Evolutionary conservation across 2,329 filamentous ascomycete species (phyloP).

Genomic region (Pyricularia sp.): DNA sequence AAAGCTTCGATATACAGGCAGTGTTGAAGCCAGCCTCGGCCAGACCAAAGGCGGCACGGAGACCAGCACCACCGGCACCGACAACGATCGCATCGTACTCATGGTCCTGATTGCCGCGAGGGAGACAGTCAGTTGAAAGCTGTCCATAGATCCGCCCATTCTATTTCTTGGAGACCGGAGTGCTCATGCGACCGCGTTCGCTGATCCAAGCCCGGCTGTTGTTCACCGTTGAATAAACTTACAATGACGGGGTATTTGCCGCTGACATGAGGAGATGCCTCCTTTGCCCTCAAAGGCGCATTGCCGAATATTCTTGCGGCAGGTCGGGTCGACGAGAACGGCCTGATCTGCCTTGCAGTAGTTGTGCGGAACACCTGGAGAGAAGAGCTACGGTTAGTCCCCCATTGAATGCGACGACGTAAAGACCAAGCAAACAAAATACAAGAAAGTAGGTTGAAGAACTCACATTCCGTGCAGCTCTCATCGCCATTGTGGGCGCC

Average conservation of each 20-base stretch:
- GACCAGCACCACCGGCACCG: constrained; percentile 71
- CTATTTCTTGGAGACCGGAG: not conserved
- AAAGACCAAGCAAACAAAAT: not conserved
- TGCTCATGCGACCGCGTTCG: not conserved
- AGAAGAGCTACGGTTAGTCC: not conserved
- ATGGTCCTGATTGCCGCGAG: constrained; percentile 56
- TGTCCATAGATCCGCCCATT: not conserved
- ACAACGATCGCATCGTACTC: constrained; percentile 98
- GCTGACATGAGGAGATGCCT: constrained; percentile 78
- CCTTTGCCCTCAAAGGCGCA: constrained; percentile 81
- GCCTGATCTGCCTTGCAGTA: constrained; percentile 50
- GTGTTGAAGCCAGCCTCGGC: constrained; percentile 87
- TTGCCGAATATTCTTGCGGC: constrained; percentile 79
- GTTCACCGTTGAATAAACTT: constrained; percentile 27
- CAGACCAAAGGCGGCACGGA: constrained; percentile 76
- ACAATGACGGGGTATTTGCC: constrained; percentile 92
- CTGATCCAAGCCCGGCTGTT: not conserved
- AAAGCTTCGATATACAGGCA: constrained; percentile 79
- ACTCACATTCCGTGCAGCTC: constrained; percentile 11
- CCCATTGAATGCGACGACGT: not conserved
- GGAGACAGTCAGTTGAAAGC: not conserved
- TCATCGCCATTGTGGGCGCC: constrained; percentile 8
- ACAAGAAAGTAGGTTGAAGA: not conserved
- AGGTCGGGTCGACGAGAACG: constrained; percentile 80
- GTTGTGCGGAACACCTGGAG: constrained; percentile 10